These are phyloP conservation scores for Coccomyxa sp. DNA, from an alignment of 139 green algal genomes.

Conservation along the genomic window DNA sequence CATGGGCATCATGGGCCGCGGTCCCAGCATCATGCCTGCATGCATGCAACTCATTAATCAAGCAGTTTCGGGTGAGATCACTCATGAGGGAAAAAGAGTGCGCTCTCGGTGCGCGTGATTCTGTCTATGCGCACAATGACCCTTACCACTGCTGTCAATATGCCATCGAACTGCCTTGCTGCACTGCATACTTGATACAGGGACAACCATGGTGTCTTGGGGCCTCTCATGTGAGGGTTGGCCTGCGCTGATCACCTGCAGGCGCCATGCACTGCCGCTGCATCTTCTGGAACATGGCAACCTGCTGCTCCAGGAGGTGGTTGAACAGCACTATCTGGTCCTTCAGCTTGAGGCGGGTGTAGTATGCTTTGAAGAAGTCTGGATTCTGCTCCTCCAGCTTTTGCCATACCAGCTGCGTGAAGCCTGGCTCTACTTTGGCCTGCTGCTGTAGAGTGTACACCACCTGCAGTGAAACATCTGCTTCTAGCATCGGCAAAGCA, in stretches of 20 bases:
- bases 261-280: neutral
- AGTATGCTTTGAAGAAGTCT: slow-evolving; percentile 87
- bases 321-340: slow-evolving; percentile 94
- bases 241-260: neutral
- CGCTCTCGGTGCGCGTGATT: no score
- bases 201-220: no score
- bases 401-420: slow-evolving; percentile 88
- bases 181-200: no score
- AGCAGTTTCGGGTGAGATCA: no score
- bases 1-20: slow-evolving; percentile 8
- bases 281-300: slow-evolving; percentile 32
- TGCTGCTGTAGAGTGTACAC: slow-evolving; percentile 65
- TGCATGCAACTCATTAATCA: no score
- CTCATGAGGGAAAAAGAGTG: no score
- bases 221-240: no score
- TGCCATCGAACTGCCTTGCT: no score
- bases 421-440: slow-evolving; percentile 77
- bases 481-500: neutral
- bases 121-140: no score
- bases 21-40: slow-evolving; percentile 14
- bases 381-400: slow-evolving; percentile 95
- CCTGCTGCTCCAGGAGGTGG: slow-evolving; percentile 84
- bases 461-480: slow-evolving; percentile 47
- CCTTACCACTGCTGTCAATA: neutral
- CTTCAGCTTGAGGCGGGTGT: slow-evolving; percentile 81